Evolutionary conservation across 768 basidiomycete genomes (phyloP), one percentile per base, ranked within the genome.

Genomic region (Trametes meyenii): DNA sequence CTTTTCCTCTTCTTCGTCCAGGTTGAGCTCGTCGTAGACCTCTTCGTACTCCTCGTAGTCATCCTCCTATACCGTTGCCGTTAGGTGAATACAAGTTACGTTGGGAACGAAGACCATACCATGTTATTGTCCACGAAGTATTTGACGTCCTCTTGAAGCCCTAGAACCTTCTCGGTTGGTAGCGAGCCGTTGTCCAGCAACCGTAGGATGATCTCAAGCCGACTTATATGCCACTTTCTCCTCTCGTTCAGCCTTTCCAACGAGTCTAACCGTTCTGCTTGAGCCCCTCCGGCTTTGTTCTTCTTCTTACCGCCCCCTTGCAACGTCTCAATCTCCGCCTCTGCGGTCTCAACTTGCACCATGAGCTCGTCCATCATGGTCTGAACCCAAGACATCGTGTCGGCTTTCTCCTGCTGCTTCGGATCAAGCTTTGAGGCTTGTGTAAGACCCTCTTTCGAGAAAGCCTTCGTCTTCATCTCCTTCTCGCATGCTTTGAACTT

Each of bases 401-500:
- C 96, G 67, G 89, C 83, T 76, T 98, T 98, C 76, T 96, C 94
- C 78, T 97, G 94, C 59, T 96, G 94, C 72, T 94, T 95, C 56
- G 97, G 97, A 76, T 98, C 97, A 23, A 98, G 87, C 70, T 92
- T 94, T 39, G 93, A 85, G 12, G 94, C 93, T 62, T 95, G 93
- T 62, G 90, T 97, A 43, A 99, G 82, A 43, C 97, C 97, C 76
- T 98, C 97, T 72, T 98, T 99, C 19, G 96, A 98, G 77, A 98
- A 99, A 0, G 97, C 97, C 75, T 99, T 99, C 60, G 97, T 98
- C 84, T 99, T 99, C 96, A 98, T 98, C 78, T 99, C 97, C 80
- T 98, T 99, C 80, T 99, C 97, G 78, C 96, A 95, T 23, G 96
- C 96, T 71, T 99, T 99, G 86, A 99, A 99, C 73, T 94, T 96